Evolutionary conservation across 805 yeast species (phyloP), one percentile per base, ranked within the genome.

Genomic region (Candida morakotiae): DNA sequence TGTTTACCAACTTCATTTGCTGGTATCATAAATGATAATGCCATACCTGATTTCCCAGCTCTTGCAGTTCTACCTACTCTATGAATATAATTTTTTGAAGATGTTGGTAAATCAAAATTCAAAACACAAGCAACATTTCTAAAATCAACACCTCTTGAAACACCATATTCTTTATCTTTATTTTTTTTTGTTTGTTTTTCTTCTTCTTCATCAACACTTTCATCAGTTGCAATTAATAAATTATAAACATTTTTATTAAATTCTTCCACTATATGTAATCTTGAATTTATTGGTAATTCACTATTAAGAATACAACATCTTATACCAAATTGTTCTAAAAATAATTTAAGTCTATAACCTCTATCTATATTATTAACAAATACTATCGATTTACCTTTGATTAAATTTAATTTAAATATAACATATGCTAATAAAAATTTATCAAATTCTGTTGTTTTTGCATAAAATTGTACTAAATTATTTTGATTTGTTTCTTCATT

Each of bases 121-220:
- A 93, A 68, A 6, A 93, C 98, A 66, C 98, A 93, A 7, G 97
- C 93, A 42, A 93, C 98, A 52, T 93, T 91, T 51, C 77, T 81
- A 71, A 93, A 93, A 63, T 93, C 98, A 27, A 93, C 94, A 54
- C 98, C 98, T 60, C 98, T 78, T 18, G 96, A 84, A 28, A 89
- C 97, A 45, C 97, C 95, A 55, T 83, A 93, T 51, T 93, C 98
- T 43, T 69, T 72, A 52, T 83, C 88, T 40, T 73, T 69, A 39
- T 64, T 67, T 58, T 57, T 43, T 44, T 52, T 35, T 52, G 54
- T 46, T 58, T 57, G 41, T 18, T 42, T 38, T 5, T 45, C 40
- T 18, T 42, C 37, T 5, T 45, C 40, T 28, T 42, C 40, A 2
- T 43, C 49, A 9, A 52, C 63, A 16, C 87, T 75, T 53, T 91